Evolutionary conservation across 306 rosid genomes (phyloP).

Genomic region (Cajanus cajan): DNA sequence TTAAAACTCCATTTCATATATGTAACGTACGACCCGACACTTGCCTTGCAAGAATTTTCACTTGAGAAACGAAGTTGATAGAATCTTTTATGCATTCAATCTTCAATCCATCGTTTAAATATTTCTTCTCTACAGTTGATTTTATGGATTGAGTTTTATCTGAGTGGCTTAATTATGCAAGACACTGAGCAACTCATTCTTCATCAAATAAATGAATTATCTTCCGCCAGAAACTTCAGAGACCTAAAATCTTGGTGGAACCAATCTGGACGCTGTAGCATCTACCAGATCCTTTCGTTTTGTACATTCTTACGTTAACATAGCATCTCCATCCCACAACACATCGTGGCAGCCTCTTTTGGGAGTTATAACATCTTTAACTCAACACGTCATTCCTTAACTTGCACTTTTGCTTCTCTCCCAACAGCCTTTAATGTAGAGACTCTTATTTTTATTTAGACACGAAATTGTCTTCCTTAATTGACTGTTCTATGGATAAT

Average conservation of each 20-base stretch:
- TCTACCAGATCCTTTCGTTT: background rate
- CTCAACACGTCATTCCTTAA: slow-evolving; percentile 12
- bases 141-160: background rate
- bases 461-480: background rate
- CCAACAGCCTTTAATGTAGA: background rate
- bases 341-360: background rate
- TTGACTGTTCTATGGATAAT: slow-evolving; percentile 26
- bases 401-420: background rate
- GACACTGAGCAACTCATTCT: background rate
- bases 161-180: background rate
- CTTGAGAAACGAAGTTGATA: slow-evolving; percentile 12
- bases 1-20: background rate
- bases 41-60: background rate
- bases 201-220: slow-evolving; percentile 1
- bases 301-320: slow-evolving; percentile 6
- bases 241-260: slow-evolving; percentile 6
- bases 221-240: background rate
- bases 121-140: background rate
- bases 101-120: background rate
- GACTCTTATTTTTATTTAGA: background rate
- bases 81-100: slow-evolving; percentile 8
- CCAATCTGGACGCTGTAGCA: slow-evolving; percentile 6
- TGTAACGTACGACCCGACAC: background rate
- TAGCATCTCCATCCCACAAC: slow-evolving; percentile 22
- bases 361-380: background rate